These are phyloP conservation scores for Ceratocystis lukuohia DNA, from an alignment of 2,329 filamentous ascomycete genomes.

Conservation along the genomic window DNA sequence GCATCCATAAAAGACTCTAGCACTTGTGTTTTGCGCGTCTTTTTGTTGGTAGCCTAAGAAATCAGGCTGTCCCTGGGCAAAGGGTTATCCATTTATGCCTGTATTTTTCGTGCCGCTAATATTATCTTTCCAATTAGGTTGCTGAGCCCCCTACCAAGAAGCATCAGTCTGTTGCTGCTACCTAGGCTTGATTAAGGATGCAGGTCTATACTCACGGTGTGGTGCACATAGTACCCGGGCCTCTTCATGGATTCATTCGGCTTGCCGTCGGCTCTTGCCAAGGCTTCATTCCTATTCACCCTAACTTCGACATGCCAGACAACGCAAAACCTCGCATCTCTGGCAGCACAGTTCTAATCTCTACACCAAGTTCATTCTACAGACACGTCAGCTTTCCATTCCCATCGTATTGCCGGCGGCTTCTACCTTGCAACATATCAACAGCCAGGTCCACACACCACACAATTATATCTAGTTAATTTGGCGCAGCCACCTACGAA, in stretches of 20 bases:
- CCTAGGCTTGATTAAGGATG: not conserved
- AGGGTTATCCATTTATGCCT: not conserved
- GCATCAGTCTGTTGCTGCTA: slow-evolving; percentile 4
- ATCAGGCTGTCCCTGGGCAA: not conserved
- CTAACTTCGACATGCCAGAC: too few species aligned
- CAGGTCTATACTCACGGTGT: not conserved
- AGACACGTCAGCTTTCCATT: not conserved
- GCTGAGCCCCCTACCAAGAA: not conserved
- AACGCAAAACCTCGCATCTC: not conserved
- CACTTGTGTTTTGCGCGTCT: too few species aligned
- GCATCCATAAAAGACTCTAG: not conserved
- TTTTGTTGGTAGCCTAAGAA: not conserved
- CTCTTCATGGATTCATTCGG: too few species aligned
- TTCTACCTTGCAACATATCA: not conserved
- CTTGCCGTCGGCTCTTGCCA: too few species aligned
- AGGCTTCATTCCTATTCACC: too few species aligned
- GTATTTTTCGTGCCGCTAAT: too few species aligned
- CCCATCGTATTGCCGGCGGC: not conserved
- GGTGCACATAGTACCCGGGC: not conserved
- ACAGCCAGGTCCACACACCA: not conserved
- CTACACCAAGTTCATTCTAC: not conserved
- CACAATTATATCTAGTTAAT: not conserved
- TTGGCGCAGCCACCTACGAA: not conserved
- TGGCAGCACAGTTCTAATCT: not conserved
- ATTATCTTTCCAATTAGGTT: not conserved